These are phyloP conservation scores for Lactarius deliciosus DNA, from an alignment of 768 basidiomycete species.

Conservation along the genomic window DNA sequence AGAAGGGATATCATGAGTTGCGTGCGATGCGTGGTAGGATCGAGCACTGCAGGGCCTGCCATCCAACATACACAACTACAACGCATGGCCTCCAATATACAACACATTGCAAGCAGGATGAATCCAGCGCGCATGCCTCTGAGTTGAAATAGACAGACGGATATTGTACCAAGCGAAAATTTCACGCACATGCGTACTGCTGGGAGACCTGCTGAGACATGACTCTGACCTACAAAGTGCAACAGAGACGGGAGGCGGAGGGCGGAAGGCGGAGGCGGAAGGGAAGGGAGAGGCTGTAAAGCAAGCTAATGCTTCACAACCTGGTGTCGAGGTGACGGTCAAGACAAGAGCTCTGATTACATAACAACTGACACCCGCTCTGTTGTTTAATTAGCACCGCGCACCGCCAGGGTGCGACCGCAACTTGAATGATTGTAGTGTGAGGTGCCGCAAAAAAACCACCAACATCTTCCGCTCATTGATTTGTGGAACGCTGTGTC, in stretches of 20 bases:
- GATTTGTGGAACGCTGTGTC: background rate
- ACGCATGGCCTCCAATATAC: background rate
- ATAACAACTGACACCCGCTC: background rate
- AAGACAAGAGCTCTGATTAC: conserved; percentile 3
- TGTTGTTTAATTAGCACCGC: background rate
- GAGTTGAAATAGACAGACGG: conserved; percentile 1
- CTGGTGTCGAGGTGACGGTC: background rate
- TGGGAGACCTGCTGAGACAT: conserved; percentile 78
- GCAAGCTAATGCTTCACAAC: conserved; percentile 79
- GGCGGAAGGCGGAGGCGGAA: conserved; percentile 26
- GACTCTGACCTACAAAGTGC: conserved; percentile 30
- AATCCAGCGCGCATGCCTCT: background rate
- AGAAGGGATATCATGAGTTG: background rate
- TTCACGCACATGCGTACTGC: conserved; percentile 79
- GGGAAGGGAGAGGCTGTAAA: conserved; percentile 44
- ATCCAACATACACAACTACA: background rate
- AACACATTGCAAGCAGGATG: background rate
- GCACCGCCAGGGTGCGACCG: background rate
- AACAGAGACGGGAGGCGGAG: conserved; percentile 16
- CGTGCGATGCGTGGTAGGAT: background rate
- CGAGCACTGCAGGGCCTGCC: background rate
- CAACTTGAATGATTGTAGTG: background rate
- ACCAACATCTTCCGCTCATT: too few species aligned
- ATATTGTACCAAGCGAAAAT: background rate
- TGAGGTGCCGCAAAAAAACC: too few species aligned